These are phyloP conservation scores for Citrus trifoliata DNA, from an alignment of 345 rosid genomes.

Conservation along the genomic window DNA sequence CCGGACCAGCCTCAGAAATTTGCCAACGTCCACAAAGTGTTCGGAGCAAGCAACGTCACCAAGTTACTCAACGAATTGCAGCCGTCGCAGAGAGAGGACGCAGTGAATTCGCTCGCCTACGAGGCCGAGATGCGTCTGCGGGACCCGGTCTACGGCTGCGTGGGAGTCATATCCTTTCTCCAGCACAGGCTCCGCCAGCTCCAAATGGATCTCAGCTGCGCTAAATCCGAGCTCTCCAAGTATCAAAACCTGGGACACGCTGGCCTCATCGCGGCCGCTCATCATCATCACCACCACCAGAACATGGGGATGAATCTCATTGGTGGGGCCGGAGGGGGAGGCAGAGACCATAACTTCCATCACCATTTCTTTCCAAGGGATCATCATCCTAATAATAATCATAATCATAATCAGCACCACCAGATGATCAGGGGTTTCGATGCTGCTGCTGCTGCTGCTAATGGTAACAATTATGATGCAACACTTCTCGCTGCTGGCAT, in stretches of 20 bases:
- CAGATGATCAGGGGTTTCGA: conserved; percentile 70
- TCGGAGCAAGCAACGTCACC: conserved; percentile 44
- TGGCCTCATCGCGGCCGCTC: conserved; percentile 50
- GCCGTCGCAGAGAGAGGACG: conserved; percentile 42
- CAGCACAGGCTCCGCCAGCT: conserved; percentile 46
- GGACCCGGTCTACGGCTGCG: conserved; percentile 48
- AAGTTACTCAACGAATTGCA: conserved; percentile 41
- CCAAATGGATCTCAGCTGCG: conserved; percentile 46
- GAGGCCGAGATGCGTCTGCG: conserved; percentile 46
- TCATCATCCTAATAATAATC: conserved; percentile 21
- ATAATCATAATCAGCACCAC: conserved; percentile 30
- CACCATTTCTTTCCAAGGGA: conserved; percentile 77
- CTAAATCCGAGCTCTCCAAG: conserved; percentile 58
- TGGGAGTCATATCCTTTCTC: conserved; percentile 40
- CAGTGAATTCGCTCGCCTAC: conserved; percentile 40
- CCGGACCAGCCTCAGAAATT: conserved; percentile 44
- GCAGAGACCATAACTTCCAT: conserved; percentile 46
- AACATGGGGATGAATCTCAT: conserved; percentile 63
- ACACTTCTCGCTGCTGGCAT: conserved; percentile 55
- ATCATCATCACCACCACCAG: conserved; percentile 43
- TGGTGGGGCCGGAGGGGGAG: conserved; percentile 32
- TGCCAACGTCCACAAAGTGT: conserved; percentile 39
- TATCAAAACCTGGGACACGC: conserved; percentile 58
- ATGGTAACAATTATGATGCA: conserved; percentile 46
- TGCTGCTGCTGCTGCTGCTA: not conserved